These are phyloP conservation scores for Elsinoe arachidis DNA, from an alignment of 2,329 filamentous ascomycete genomes.

Conservation along the genomic window DNA sequence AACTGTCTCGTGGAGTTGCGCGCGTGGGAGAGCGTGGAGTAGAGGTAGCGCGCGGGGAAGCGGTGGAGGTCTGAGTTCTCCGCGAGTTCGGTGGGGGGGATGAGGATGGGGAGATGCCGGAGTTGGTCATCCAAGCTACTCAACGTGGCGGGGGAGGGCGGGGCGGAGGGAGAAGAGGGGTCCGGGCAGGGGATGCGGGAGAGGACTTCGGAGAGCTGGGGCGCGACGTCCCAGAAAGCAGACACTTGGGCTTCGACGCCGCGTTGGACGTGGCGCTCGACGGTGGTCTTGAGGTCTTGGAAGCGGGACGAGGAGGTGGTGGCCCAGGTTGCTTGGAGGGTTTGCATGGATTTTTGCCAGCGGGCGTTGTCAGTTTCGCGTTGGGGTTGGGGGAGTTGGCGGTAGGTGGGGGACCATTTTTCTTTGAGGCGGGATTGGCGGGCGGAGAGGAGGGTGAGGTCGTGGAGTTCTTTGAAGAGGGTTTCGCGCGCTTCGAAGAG, in stretches of 20 bases:
- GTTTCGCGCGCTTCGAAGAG: slow-evolving; percentile 89
- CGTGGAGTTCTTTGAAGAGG: slow-evolving; percentile 75
- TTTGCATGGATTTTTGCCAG: slow-evolving; percentile 30
- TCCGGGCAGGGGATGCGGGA: slow-evolving; percentile 59
- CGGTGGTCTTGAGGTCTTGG: slow-evolving; percentile 65
- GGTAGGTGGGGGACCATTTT: slow-evolving; percentile 7
- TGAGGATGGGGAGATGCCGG: slow-evolving; percentile 59
- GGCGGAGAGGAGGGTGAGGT: slow-evolving; percentile 41
- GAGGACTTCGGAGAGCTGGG: slow-evolving; percentile 65
- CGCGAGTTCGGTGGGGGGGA: slow-evolving; percentile 68
- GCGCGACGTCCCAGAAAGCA: slow-evolving; percentile 97
- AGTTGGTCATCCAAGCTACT: slow-evolving; percentile 33
- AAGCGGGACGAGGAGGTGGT: slow-evolving; percentile 64
- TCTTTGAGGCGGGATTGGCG: slow-evolving; percentile 1
- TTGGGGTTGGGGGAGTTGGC: neutral
- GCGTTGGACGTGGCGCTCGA: slow-evolving; percentile 75
- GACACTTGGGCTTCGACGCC: slow-evolving; percentile 87
- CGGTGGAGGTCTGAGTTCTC: slow-evolving; percentile 77
- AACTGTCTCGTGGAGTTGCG: slow-evolving; percentile 94
- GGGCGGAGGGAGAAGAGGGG: neutral
- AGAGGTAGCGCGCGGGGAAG: slow-evolving; percentile 85
- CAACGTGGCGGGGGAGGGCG: slow-evolving; percentile 13
- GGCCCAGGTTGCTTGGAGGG: slow-evolving; percentile 62
- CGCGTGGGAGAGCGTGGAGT: slow-evolving; percentile 72
- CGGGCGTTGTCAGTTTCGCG: slow-evolving; percentile 7